Conservation (phyloP, 768 basidiomycete species). For the Crepidotus variabilis region DNA sequence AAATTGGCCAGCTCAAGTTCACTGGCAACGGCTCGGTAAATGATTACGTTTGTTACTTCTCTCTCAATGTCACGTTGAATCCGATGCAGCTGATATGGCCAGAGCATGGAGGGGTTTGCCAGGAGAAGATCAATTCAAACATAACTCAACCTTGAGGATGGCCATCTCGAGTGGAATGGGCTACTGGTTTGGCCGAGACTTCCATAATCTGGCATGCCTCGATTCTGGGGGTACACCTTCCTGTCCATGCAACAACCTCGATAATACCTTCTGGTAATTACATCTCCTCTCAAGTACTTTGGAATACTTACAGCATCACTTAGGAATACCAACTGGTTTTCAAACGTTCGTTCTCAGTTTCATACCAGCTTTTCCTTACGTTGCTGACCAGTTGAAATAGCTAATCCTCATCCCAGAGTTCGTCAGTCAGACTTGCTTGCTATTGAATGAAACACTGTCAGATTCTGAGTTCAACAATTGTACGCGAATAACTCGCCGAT, state of each 20-base stretch:
- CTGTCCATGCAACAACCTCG: constrained; percentile 56
- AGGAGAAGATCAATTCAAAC: constrained; percentile 37
- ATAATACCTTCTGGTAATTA: constrained; percentile 33
- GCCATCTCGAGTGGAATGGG: constrained; percentile 51
- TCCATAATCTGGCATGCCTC: constrained; percentile 48
- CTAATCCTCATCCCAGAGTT: constrained; percentile 59
- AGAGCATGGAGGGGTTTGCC: constrained; percentile 51
- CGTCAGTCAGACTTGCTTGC: constrained; percentile 52
- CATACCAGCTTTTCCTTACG: neutral
- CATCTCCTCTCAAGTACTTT: neutral
- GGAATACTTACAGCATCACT: neutral
- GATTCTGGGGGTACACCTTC: constrained; percentile 46
- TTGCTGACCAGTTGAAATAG: neutral
- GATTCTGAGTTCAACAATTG: constrained; percentile 40
- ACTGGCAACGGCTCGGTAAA: constrained; percentile 54
- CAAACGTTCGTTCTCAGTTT: constrained; percentile 36
- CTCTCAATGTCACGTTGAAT: neutral
- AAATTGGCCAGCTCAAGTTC: constrained; percentile 65
- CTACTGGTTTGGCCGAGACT: constrained; percentile 63
- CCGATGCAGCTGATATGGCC: constrained; percentile 43
- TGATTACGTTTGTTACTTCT: neutral
- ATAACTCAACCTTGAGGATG: constrained; percentile 33
- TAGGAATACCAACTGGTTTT: constrained; percentile 69
- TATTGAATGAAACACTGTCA: constrained; percentile 47
- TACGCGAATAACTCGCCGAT: constrained; percentile 43